These are phyloP conservation scores for Candida ulmi DNA, from an alignment of 805 yeast species.

Conservation along the genomic window DNA sequence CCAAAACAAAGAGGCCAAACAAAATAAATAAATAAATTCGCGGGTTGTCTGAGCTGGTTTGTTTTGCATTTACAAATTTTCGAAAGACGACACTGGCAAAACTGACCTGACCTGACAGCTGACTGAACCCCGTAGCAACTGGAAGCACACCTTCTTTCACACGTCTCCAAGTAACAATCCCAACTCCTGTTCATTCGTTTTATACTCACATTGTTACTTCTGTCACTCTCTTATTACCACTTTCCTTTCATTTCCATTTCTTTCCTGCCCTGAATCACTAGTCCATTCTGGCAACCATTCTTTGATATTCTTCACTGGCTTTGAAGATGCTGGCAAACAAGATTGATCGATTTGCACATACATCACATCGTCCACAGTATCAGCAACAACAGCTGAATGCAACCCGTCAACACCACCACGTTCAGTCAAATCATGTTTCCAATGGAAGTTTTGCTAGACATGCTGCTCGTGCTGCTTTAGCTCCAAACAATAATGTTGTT, in stretches of 20 bases:
- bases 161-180: neutral
- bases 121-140: no score
- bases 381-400: neutral
- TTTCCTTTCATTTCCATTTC: neutral
- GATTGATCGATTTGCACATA: neutral
- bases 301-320: neutral
- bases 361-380: neutral
- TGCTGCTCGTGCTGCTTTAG: conserved; percentile 21
- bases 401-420: neutral
- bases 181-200: conserved; percentile 4
- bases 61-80: no score
- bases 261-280: no score
- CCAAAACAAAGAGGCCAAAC: neutral
- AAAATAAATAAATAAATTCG: neutral
- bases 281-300: no score
- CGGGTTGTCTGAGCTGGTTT: neutral
- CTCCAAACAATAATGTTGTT: conserved; percentile 13
- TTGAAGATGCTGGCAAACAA: neutral
- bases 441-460: conserved; percentile 18
- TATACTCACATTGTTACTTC: neutral
- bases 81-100: no score
- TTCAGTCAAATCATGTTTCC: neutral
- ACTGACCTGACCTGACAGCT: no score
- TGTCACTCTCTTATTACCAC: neutral
- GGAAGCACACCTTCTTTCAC: no score